Percentiles rank a stretch among this genome's conserved stretches.
Conservation (phyloP, 495 filamentous ascomycete genomes). For the Peziza echinospora region DNA sequence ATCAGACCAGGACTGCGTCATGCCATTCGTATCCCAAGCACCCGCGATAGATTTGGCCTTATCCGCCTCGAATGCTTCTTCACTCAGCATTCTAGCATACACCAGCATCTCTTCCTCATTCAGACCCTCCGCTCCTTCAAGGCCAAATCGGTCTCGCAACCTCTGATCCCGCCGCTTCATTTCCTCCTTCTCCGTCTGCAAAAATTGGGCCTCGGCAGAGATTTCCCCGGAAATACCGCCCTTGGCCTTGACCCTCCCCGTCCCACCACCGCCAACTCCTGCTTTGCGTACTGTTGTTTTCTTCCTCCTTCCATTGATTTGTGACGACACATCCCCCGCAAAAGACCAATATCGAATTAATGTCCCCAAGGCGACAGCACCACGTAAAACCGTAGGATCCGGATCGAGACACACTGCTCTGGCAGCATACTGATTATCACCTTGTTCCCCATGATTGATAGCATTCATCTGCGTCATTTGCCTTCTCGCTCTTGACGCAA, state of each 20-base stretch:
- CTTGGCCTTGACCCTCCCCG: conserved; percentile 27
- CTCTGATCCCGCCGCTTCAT: conserved; percentile 36
- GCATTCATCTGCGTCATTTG: conserved; percentile 46
- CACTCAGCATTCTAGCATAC: conserved; percentile 72
- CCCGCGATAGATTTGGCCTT: too few relatives aligned
- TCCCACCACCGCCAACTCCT: conserved; percentile 38
- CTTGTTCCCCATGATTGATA: conserved; percentile 17
- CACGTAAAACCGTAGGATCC: conserved; percentile 73
- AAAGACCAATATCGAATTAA: conserved; percentile 87
- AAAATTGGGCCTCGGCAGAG: conserved; percentile 60
- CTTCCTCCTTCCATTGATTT: conserved; percentile 31
- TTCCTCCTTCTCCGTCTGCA: conserved; percentile 59
- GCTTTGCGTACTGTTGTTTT: conserved; percentile 6
- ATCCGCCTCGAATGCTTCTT: conserved; percentile 41
- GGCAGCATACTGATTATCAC: conserved; percentile 61
- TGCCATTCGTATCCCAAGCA: not conserved
- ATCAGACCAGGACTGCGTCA: not conserved
- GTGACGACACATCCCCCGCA: conserved; percentile 45
- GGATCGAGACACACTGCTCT: conserved; percentile 73
- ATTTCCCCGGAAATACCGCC: conserved; percentile 35
- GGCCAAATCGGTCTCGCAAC: conserved; percentile 46
- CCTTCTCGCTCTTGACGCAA: conserved; percentile 58
- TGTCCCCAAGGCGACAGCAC: conserved; percentile 68
- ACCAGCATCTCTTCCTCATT: conserved; percentile 74
- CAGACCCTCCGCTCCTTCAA: conserved; percentile 59